Evolutionary conservation across 768 basidiomycete genomes (phyloP).

Genomic region (Lentinula sp.): DNA sequence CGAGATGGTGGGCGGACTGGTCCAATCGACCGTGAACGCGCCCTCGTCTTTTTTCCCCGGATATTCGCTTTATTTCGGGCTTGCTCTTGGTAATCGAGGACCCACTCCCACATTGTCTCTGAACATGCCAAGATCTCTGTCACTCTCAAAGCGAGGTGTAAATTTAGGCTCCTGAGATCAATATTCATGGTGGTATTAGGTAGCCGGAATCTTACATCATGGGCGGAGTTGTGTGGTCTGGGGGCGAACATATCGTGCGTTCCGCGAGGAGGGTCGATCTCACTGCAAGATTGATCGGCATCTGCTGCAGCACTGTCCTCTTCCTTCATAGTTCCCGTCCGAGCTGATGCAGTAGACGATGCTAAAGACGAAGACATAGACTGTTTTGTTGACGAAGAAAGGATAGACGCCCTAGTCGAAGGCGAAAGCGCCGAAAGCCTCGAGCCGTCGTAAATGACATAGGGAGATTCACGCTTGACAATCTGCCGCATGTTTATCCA

Average conservation of each 20-base stretch:
- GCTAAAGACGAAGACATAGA: not conserved
- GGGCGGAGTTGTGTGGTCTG: constrained; percentile 9
- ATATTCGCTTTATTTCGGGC: not conserved
- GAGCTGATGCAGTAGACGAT: not conserved
- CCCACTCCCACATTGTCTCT: constrained; percentile 80
- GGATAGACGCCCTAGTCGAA: constrained; percentile 22
- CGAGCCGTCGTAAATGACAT: constrained; percentile 40
- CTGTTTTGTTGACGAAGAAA: not conserved
- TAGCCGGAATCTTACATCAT: constrained; percentile 26
- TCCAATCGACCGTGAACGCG: constrained; percentile 13
- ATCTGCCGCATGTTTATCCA: constrained; percentile 30
- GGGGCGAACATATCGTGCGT: not conserved
- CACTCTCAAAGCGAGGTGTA: constrained; percentile 57
- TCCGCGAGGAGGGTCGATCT: not conserved
- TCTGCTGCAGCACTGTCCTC: not conserved
- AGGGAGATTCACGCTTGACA: constrained; percentile 34
- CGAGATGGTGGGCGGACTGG: constrained; percentile 1
- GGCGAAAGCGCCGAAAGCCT: constrained; percentile 38
- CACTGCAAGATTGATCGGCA: not conserved
- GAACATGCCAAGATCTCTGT: constrained; percentile 65
- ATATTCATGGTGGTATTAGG: constrained; percentile 50
- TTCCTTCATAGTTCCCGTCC: constrained; percentile 5
- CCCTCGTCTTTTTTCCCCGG: constrained; percentile 5
- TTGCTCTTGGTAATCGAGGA: constrained; percentile 40
- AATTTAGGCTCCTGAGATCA: constrained; percentile 52